Conservation (phyloP, 805 yeast species). For the Ogataea thermomethanolica region DNA sequence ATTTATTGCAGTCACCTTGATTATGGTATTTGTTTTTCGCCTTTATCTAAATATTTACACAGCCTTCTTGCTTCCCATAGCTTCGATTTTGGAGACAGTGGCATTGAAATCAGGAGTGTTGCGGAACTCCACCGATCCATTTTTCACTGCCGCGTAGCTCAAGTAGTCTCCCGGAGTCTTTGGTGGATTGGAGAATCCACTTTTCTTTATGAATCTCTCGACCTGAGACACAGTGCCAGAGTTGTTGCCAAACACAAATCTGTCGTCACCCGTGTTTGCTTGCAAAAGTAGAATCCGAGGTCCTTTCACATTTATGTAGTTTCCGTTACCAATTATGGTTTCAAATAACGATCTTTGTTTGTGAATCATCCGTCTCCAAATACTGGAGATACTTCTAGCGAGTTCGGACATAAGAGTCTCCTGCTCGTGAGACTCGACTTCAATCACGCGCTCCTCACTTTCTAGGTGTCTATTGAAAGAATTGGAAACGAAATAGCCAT, state of each 20-base stretch:
- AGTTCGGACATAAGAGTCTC: conserved; percentile 3
- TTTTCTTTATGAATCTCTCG: conserved; percentile 23
- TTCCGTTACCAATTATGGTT: conserved; percentile 35
- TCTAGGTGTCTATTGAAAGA: conserved; percentile 15
- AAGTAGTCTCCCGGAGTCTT: conserved; percentile 41
- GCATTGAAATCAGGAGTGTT: conserved; percentile 42
- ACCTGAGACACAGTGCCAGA: conserved; percentile 11
- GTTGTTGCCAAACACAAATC: conserved; percentile 12
- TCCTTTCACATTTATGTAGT: conserved; percentile 49
- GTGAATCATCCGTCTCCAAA: neutral
- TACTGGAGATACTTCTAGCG: neutral
- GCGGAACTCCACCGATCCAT: conserved; percentile 41
- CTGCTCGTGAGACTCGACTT: conserved; percentile 14
- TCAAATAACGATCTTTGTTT: conserved; percentile 7
- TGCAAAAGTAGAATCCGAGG: conserved; percentile 51
- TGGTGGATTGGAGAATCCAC: conserved; percentile 19
- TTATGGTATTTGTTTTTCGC: neutral
- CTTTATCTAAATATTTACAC: conserved; percentile 6
- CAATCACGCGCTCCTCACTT: conserved; percentile 8
- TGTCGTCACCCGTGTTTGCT: conserved; percentile 36
- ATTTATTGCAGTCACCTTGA: neutral
- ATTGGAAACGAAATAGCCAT: conserved; percentile 19
- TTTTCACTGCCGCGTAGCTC: conserved; percentile 43
- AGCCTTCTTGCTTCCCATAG: conserved; percentile 12
- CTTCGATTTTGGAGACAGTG: conserved; percentile 34